Base-by-base conservation (phyloP, 257 asterid species). In the Jaltomata sinuosa region DNA sequence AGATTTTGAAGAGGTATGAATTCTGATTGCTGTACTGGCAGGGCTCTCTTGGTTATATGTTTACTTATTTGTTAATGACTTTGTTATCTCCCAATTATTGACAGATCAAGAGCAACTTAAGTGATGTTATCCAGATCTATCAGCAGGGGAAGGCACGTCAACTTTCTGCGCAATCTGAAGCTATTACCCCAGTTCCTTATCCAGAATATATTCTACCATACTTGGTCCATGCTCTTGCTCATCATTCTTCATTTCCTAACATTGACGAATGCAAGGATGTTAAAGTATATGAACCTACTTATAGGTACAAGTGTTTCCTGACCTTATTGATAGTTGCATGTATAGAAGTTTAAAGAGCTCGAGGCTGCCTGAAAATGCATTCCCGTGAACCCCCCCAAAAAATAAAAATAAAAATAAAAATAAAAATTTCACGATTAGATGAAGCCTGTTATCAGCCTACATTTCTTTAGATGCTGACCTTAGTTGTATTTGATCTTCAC, bases 141-240 rank as follows among this genome's bases (percentile, higher is more conserved):
- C 92, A 93, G 88, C 99, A 94, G 89, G 93, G 92, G 88, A 95
- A 87, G 88, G 91, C 91, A 65, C 93, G 96, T 15, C 99, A 92
- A 64, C 84, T 85, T 87, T 88, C 96, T 67, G 76, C 93, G 11
- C 94, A 91, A 87, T 84, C 90, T 81, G 99, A 97, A 87, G 84
- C 88, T 83, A 89, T 84, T 64, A 83, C 97, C 84, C 86, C 94
- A 47, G 88, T 88, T 34, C 88, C 80, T 79, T 91, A 91, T 86
- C 99, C 99, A 81, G 99, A 97, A 88, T 88, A 88, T 87, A 86
- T 95, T 85, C 94, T 97, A 40, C 93, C 97, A 81, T 94, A 93
- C 77, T 90, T 95, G 92, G 96, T 97, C 89, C 99, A 97, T 90
- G 93, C 96, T 72, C 93, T 97, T 88, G 98, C 97, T 87, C 93